A percentile compares a stretch with the other conserved stretches of the same genome.
Evolutionary conservation across 768 basidiomycete genomes (phyloP).

Genomic region (Podaxis pistillaris): DNA sequence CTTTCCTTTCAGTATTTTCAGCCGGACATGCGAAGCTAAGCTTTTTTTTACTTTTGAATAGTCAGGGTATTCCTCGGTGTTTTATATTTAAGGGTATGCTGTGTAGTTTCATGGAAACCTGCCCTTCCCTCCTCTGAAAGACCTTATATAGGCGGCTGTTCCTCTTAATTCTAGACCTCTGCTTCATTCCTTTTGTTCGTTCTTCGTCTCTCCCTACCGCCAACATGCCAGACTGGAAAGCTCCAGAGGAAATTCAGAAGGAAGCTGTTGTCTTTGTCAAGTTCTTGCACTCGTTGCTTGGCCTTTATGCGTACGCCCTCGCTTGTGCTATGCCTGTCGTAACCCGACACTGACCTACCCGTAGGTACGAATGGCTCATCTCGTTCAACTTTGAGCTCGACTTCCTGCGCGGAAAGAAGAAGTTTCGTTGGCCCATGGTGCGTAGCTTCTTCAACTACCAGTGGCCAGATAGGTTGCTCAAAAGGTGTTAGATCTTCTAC

Average conservation of each 20-base stretch:
- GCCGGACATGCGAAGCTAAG: neutral
- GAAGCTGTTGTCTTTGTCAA: conserved; percentile 47
- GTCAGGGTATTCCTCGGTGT: neutral
- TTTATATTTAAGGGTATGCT: neutral
- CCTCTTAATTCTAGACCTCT: conserved; percentile 12
- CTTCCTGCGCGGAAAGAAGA: conserved; percentile 51
- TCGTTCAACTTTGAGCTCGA: conserved; percentile 67
- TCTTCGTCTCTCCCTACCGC: conserved; percentile 2
- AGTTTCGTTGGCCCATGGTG: conserved; percentile 70
- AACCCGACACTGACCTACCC: conserved; percentile 1
- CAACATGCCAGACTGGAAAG: conserved; percentile 56
- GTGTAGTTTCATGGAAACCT: neutral
- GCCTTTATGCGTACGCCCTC: conserved; percentile 48
- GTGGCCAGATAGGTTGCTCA: neutral
- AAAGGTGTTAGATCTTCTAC: conserved; percentile 51
- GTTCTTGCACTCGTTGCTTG: conserved; percentile 56
- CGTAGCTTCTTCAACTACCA: conserved; percentile 13
- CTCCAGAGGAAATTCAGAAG: conserved; percentile 41
- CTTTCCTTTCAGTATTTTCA: conserved; percentile 5
- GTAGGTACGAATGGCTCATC: conserved; percentile 62
- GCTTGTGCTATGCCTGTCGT: conserved; percentile 1
- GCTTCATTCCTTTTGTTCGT: neutral
- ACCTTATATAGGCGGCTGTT: neutral
- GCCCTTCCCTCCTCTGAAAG: neutral
- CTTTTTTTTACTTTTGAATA: conserved; percentile 2